These are phyloP conservation scores for Magnusiomyces sp. DNA, from an alignment of 1,139 yeast species.

Conservation along the genomic window DNA sequence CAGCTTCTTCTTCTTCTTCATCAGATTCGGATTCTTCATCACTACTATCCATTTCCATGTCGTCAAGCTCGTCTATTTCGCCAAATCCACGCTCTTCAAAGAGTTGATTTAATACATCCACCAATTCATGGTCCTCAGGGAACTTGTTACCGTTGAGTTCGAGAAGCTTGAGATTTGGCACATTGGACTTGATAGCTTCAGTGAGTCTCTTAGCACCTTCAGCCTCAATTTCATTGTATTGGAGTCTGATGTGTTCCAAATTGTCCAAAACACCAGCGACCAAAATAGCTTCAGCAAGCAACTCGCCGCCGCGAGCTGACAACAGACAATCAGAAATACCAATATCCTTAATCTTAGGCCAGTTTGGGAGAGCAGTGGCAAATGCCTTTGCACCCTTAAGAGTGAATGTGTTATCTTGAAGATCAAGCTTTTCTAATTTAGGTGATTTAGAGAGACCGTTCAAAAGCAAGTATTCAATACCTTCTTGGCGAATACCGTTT, in stretches of 20 bases:
- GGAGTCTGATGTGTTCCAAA: constrained; percentile 60
- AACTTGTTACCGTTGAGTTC: constrained; percentile 92
- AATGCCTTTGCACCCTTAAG: constrained; percentile 70
- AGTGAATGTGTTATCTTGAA: constrained; percentile 94
- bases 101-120: constrained; percentile 47
- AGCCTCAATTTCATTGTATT: constrained; percentile 79
- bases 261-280: constrained; percentile 23
- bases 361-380: constrained; percentile 46
- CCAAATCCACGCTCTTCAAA: constrained; percentile 73
- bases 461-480: constrained; percentile 64
- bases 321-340: constrained; percentile 84
- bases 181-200: constrained; percentile 42
- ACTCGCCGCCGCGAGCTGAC: constrained; percentile 62
- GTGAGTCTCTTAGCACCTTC: constrained; percentile 52
- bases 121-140: constrained; percentile 61
- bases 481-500: constrained; percentile 93
- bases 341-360: constrained; percentile 61
- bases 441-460: constrained; percentile 62
- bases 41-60: constrained; percentile 81
- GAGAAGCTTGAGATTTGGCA: constrained; percentile 54
- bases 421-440: constrained; percentile 61
- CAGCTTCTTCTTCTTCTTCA: constrained; percentile 52
- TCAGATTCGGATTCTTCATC: constrained; percentile 77
- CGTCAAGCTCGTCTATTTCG: constrained; percentile 85
- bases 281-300: constrained; percentile 36